Conservation (phyloP, 202 grass and related monocot genomes). For the Bolboschoenoplectus hybrid region DNA sequence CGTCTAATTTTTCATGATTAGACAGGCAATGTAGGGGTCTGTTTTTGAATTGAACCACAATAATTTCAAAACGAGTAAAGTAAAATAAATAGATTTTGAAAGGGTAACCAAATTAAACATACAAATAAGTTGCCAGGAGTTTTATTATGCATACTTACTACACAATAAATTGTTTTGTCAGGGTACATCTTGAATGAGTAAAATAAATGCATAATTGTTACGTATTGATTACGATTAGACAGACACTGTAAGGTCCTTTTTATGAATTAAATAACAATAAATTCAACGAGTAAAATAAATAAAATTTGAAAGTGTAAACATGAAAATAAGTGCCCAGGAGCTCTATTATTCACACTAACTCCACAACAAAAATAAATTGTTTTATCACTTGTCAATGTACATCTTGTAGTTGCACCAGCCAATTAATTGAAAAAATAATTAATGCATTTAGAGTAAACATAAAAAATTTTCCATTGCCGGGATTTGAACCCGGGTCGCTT, state of each 20-base stretch:
- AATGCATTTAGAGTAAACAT: not conserved
- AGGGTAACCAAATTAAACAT: not conserved
- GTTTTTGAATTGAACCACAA: not conserved
- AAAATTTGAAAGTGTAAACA: not conserved
- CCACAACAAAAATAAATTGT: not conserved
- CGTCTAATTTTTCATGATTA: too few species aligned
- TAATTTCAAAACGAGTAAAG: not conserved
- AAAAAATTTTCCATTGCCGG: constrained; percentile 67
- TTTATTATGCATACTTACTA: too few species aligned
- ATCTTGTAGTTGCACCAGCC: not conserved
- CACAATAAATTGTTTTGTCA: too few species aligned
- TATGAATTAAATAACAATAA: not conserved
- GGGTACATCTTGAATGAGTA: too few species aligned
- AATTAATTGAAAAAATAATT: not conserved
- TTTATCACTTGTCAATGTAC: not conserved
- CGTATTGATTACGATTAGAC: not conserved
- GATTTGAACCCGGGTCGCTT: constrained; percentile 99
- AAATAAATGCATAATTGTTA: not conserved
- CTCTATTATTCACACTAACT: not conserved
- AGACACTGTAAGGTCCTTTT: not conserved
- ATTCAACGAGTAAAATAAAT: not conserved
- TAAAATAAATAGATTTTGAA: not conserved
- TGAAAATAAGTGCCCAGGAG: not conserved
- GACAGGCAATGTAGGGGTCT: too few species aligned
- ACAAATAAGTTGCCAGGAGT: too few species aligned